phyloP scores from a whole-genome alignment of 108 stramenopile species.

The Cylindrotheca fusiformis region DNA sequence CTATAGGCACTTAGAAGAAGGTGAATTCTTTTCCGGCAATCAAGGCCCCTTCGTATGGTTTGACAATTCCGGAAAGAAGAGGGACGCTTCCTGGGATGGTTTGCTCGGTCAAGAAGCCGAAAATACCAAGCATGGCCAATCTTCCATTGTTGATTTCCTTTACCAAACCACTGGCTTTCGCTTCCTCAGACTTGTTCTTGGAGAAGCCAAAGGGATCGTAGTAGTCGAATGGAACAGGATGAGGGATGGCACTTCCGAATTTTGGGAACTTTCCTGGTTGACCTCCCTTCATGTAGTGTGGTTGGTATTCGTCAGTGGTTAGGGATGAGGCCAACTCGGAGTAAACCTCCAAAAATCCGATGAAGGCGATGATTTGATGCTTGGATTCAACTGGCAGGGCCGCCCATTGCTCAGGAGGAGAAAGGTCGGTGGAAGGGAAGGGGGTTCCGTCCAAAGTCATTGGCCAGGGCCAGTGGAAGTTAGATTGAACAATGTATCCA shows the following conservation, averaged over 20 bases:
- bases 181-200: constrained; percentile 60
- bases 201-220: constrained; percentile 73
- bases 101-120: constrained; percentile 69
- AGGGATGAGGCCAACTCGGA: constrained; percentile 29
- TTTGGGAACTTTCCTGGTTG: constrained; percentile 55
- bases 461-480: constrained; percentile 58
- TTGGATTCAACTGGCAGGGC: constrained; percentile 71
- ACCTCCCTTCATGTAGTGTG: constrained; percentile 18
- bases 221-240: constrained; percentile 71
- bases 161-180: constrained; percentile 54
- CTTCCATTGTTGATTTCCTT: constrained; percentile 79
- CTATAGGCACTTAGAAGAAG: background rate
- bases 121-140: constrained; percentile 76
- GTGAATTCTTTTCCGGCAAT: background rate
- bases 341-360: constrained; percentile 80
- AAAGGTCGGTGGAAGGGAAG: constrained; percentile 43
- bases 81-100: constrained; percentile 70
- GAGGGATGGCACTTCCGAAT: constrained; percentile 56
- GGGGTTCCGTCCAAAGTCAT: constrained; percentile 65
- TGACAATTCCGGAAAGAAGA: constrained; percentile 48
- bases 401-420: constrained; percentile 76
- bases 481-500: constrained; percentile 64
- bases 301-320: constrained; percentile 3
- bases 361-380: constrained; percentile 83
- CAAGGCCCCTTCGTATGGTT: constrained; percentile 49